These are phyloP conservation scores for Spatholobus suberectus DNA, from an alignment of 306 rosid genomes.

Conservation along the genomic window DNA sequence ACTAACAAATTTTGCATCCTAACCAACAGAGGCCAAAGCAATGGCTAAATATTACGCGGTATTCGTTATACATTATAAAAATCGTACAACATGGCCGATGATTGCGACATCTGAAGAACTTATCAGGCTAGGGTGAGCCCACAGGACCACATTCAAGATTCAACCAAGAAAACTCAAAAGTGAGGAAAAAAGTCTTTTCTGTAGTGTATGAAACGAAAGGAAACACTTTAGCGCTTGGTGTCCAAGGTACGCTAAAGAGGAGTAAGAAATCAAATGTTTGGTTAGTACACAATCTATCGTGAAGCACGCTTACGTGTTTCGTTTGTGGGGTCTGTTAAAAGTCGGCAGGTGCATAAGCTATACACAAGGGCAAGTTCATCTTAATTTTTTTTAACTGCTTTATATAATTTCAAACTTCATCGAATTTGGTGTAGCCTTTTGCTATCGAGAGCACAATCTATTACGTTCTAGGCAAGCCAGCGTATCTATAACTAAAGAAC, in stretches of 20 bases:
- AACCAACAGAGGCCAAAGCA: not conserved
- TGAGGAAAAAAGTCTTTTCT: not conserved
- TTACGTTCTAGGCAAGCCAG: not conserved
- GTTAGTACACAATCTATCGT: not conserved
- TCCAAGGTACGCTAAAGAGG: not conserved
- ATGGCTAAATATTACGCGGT: not conserved
- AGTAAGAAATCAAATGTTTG: slow-evolving; percentile 22
- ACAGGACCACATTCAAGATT: not conserved
- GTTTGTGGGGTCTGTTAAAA: not conserved
- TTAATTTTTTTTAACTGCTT: not conserved
- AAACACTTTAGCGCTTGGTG: not conserved
- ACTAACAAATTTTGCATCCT: slow-evolving; percentile 13
- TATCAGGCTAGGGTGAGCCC: not conserved
- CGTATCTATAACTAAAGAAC: too few relatives aligned
- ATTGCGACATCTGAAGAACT: slow-evolving; percentile 2
- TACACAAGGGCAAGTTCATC: not conserved
- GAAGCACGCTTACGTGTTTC: not conserved
- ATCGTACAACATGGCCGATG: slow-evolving; percentile 26
- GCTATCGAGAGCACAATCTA: not conserved
- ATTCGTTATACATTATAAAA: not conserved
- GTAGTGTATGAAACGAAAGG: not conserved
- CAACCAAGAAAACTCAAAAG: not conserved
- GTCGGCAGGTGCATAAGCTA: slow-evolving; percentile 26
- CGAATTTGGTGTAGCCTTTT: not conserved
- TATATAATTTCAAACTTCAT: not conserved